These are phyloP conservation scores for Rhizopus arrhizus DNA, from an alignment of 371 early-diverging fungal species.

Conservation along the genomic window DNA sequence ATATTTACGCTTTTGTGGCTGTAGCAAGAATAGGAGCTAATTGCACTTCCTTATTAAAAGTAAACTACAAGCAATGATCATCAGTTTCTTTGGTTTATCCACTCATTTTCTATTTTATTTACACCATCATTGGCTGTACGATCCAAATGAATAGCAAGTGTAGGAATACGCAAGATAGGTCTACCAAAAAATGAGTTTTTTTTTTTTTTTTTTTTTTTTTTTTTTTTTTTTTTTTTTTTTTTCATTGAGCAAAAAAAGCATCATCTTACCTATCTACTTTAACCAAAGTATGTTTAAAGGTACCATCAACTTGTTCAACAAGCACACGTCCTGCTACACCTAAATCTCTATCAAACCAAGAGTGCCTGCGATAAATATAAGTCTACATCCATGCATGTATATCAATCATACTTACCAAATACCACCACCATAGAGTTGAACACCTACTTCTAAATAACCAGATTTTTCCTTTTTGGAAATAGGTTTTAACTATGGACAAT, in stretches of 20 bases:
- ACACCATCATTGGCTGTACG: conserved; percentile 73
- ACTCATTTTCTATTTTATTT: conserved; percentile 7
- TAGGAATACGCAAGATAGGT: conserved; percentile 93
- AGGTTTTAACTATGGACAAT: conserved; percentile 78
- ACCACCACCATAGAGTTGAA: conserved; percentile 92
- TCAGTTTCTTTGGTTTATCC: background rate
- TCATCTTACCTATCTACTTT: conserved; percentile 64
- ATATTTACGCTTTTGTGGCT: conserved; percentile 65
- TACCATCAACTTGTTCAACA: conserved; percentile 72
- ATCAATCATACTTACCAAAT: conserved; percentile 66
- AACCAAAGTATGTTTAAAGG: conserved; percentile 73
- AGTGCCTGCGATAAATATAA: conserved; percentile 66
- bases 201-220: background rate
- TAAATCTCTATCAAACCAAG: conserved; percentile 98
- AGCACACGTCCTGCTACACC: conserved; percentile 95
- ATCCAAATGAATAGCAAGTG: conserved; percentile 96
- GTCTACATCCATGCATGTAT: background rate
- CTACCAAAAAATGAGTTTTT: conserved; percentile 21
- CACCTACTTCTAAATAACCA: conserved; percentile 91
- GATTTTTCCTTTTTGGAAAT: conserved; percentile 81
- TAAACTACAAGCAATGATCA: conserved; percentile 53
- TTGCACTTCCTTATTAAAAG: conserved; percentile 94
- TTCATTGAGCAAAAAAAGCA: background rate
- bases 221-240: background rate
- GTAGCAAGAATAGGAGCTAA: conserved; percentile 88